phyloP scores from a whole-genome alignment of 2,329 filamentous ascomycete species.

The Aspergillus aculeatus region DNA sequence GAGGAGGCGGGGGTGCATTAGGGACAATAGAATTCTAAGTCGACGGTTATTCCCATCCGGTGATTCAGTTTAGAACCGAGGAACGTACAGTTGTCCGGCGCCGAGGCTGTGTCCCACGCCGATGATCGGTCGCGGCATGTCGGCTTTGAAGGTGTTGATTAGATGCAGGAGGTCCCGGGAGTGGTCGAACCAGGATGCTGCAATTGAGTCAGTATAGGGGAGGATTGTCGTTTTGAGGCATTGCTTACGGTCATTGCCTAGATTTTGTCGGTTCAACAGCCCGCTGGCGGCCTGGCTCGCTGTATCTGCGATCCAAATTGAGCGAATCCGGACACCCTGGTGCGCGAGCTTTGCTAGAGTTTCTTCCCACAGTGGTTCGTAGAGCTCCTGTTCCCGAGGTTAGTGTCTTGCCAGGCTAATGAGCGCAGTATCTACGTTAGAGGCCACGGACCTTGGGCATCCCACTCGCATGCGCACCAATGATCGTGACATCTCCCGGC shows the following conservation, averaged over 20 bases:
- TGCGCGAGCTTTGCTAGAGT: constrained; percentile 40
- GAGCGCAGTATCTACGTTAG: background rate
- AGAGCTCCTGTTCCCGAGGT: constrained; percentile 6
- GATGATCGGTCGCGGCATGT: constrained; percentile 72
- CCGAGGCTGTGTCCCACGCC: constrained; percentile 87
- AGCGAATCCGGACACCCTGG: constrained; percentile 48
- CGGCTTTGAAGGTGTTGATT: constrained; percentile 66
- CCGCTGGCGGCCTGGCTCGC: constrained; percentile 73
- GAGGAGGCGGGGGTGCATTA: constrained; percentile 75
- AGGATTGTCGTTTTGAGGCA: background rate
- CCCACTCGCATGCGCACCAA: constrained; percentile 78
- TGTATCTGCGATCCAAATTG: constrained; percentile 78
- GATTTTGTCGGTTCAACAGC: constrained; percentile 66
- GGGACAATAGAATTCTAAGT: constrained; percentile 56
- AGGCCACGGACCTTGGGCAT: constrained; percentile 68
- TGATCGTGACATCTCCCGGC: constrained; percentile 72
- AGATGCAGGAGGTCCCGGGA: constrained; percentile 76
- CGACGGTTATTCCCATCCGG: background rate
- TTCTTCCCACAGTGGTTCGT: constrained; percentile 11
- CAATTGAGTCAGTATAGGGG: background rate
- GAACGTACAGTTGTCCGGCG: constrained; percentile 57
- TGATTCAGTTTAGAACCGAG: background rate
- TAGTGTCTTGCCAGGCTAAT: constrained; percentile 2
- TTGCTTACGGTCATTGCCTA: constrained; percentile 73
- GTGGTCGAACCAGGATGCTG: constrained; percentile 77